Base-by-base conservation (phyloP, 306 rosid genomes). In the Sicyos baderoa region DNA sequence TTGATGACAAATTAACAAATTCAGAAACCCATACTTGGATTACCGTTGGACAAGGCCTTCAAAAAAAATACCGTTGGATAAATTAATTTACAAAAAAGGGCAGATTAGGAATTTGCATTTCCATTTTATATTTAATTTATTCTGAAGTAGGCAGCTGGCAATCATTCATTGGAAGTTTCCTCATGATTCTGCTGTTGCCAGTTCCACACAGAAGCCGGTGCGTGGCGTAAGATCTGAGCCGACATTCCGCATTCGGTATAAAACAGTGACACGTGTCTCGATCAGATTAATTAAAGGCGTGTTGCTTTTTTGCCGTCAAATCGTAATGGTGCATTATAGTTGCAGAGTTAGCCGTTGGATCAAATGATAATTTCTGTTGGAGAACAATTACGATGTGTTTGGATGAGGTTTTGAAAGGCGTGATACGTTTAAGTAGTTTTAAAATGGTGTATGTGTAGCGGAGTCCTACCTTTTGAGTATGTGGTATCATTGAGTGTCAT, bases 341-440 rank as follows among this genome's bases (percentile, higher is more conserved):
- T 58, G 44, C 9, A n/a, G 49, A 13, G 35, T 61, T 61, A 35
- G 67, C 57, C 72, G 72, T 48, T 67, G 35, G 72, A 47, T 67
- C 44, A 22, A 21, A 66, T 66, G 42, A 21, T 25, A 3, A 25
- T 25, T n/a, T n/a, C n/a, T n/a, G n/a, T n/a, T n/a, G n/a, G n/a
- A n/a, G n/a, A n/a, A n/a, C n/a, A n/a, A n/a, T n/a, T n/a, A n/a
- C n/a, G n/a, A n/a, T n/a, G n/a, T n/a, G n/a, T n/a, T n/a, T n/a
- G n/a, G n/a, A n/a, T n/a, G n/a, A n/a, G n/a, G n/a, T n/a, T n/a
- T n/a, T n/a, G n/a, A n/a, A n/a, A n/a, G n/a, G n/a, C n/a, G n/a
- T n/a, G n/a, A n/a, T n/a, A n/a, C n/a, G n/a, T n/a, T n/a, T n/a
- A n/a, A n/a, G n/a, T n/a, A n/a, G n/a, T n/a, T n/a, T n/a, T n/a